These are phyloP conservation scores for Suillus ampliporus DNA, from an alignment of 768 basidiomycete genomes.

Conservation along the genomic window DNA sequence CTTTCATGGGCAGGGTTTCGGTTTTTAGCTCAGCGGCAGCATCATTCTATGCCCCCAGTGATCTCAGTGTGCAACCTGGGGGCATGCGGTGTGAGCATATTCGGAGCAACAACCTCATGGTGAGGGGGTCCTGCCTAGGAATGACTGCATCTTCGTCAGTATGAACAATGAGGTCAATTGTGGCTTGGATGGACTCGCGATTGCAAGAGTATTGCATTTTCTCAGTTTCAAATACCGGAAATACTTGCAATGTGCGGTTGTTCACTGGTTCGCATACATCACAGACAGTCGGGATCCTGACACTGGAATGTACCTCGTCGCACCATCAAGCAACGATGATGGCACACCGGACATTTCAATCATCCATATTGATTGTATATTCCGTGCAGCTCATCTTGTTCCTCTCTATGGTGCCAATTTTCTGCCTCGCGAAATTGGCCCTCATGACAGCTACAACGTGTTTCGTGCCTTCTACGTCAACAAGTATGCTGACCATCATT, in stretches of 20 bases:
- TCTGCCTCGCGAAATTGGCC: no score
- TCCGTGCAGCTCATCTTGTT: no score
- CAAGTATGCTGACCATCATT: constrained; percentile 10
- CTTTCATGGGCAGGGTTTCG: constrained; percentile 9
- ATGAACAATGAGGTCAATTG: constrained; percentile 12
- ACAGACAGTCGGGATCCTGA: not conserved
- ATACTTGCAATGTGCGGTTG: constrained; percentile 18
- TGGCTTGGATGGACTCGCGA: constrained; percentile 9
- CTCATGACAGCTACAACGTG: no score
- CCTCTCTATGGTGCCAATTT: no score
- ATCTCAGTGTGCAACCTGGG: constrained; percentile 7
- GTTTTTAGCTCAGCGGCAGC: constrained; percentile 9
- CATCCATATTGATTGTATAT: no score
- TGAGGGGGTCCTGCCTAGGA: not conserved
- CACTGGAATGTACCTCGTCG: constrained; percentile 19
- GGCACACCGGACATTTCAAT: no score
- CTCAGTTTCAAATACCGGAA: constrained; percentile 8
- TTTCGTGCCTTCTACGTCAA: constrained; percentile 15
- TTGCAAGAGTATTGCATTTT: constrained; percentile 11
- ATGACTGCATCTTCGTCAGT: constrained; percentile 16
- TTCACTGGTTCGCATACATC: constrained; percentile 10
- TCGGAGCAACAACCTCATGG: constrained; percentile 7
- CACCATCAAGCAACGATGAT: no score
- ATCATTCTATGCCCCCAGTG: constrained; percentile 17
- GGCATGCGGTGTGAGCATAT: constrained; percentile 17